phyloP scores from a whole-genome alignment of 2,329 filamentous ascomycete species.

The Ophiocordyceps camponoti-floridani region DNA sequence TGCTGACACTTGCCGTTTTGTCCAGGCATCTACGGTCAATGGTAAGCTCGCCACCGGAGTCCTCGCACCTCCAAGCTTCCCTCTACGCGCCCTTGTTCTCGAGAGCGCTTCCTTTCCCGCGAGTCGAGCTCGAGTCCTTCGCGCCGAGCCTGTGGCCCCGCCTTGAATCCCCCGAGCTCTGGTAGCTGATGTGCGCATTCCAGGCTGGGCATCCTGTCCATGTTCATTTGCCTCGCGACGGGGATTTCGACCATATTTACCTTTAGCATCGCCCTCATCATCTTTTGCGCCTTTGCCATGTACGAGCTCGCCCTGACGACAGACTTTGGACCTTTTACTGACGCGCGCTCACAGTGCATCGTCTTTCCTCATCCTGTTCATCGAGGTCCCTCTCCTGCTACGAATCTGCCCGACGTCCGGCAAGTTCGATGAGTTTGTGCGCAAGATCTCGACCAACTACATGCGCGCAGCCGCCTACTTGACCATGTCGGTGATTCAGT shows the following conservation, averaged over 20 bases:
- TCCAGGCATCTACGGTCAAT: conserved; percentile 58
- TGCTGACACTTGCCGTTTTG: background rate
- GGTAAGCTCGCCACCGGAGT: conserved; percentile 29
- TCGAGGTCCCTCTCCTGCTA: conserved; percentile 84
- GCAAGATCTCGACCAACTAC: conserved; percentile 88
- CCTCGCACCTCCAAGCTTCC: background rate
- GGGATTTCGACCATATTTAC: conserved; percentile 52
- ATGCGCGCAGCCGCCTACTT: conserved; percentile 82
- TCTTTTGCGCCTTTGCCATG: conserved; percentile 35
- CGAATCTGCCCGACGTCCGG: conserved; percentile 93
- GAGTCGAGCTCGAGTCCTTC: background rate
- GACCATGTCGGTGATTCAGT: conserved; percentile 68
- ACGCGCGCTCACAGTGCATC: conserved; percentile 34
- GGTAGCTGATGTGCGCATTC: background rate
- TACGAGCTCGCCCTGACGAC: conserved; percentile 20
- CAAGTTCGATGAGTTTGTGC: conserved; percentile 77
- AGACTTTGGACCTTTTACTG: background rate
- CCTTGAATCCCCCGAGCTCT: background rate
- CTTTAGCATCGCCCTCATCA: conserved; percentile 26
- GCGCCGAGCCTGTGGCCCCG: background rate
- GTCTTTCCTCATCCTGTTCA: conserved; percentile 60
- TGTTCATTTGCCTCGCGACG: conserved; percentile 52
- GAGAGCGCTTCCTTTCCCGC: background rate
- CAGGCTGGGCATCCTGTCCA: conserved; percentile 52
- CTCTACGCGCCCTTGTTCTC: background rate